A percentile compares a stretch with the other conserved stretches of the same genome.
phyloP scores from a whole-genome alignment of 345 rosid genomes.

The Linum lewisii region DNA sequence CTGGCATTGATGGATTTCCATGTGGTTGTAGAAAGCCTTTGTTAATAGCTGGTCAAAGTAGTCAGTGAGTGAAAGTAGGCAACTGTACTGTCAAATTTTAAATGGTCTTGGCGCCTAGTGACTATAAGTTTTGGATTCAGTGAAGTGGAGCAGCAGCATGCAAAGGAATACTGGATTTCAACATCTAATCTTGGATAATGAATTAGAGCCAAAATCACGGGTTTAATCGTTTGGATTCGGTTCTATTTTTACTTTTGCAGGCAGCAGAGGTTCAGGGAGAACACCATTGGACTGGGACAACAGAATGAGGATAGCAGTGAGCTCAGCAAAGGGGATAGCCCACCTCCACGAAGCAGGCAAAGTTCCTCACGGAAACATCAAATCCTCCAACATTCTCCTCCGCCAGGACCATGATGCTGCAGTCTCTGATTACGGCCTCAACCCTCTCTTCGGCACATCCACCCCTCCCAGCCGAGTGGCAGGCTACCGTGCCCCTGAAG shows the following conservation, averaged over 20 bases:
- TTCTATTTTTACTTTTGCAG: slow-evolving; percentile 20
- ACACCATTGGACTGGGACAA: slow-evolving; percentile 92
- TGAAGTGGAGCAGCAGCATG: too few relatives aligned
- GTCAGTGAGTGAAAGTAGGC: too few relatives aligned
- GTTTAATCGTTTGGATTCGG: too few relatives aligned
- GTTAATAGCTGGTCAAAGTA: too few relatives aligned
- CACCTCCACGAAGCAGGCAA: slow-evolving; percentile 63
- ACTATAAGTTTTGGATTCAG: too few relatives aligned
- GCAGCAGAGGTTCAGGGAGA: slow-evolving; percentile 86
- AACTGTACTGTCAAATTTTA: too few relatives aligned
- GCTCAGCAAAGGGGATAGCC: slow-evolving; percentile 64
- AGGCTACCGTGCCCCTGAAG: slow-evolving; percentile 94
- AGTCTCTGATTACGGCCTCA: slow-evolving; percentile 78
- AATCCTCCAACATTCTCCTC: slow-evolving; percentile 80
- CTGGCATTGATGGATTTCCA: too few relatives aligned
- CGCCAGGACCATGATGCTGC: slow-evolving; percentile 42
- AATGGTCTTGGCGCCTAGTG: too few relatives aligned
- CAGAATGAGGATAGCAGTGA: slow-evolving; percentile 64
- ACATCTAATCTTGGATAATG: too few relatives aligned
- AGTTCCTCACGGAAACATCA: slow-evolving; percentile 81
- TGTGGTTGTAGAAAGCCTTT: too few relatives aligned
- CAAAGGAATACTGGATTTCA: too few relatives aligned
- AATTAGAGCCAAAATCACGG: too few relatives aligned
- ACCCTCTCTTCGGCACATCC: slow-evolving; percentile 53
- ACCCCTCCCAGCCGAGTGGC: slow-evolving; percentile 64